Evolutionary conservation across 768 basidiomycete species (phyloP).

Genomic region (Lepiota brunneoincarnata): DNA sequence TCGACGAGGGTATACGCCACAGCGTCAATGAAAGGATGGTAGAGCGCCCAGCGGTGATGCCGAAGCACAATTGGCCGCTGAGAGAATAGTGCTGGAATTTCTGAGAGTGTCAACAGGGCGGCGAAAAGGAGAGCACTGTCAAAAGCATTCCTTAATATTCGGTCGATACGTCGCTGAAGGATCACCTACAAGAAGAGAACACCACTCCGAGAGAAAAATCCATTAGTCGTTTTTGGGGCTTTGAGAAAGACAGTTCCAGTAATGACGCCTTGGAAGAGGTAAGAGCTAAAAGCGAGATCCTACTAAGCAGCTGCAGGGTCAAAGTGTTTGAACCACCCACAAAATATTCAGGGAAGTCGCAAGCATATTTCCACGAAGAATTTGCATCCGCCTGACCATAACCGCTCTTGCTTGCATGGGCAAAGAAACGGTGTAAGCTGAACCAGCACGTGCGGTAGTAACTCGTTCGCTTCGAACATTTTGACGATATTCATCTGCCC

Average conservation of each 20-base stretch:
- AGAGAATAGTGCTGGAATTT: constrained; percentile 56
- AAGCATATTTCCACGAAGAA: constrained; percentile 37
- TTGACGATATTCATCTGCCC: constrained; percentile 38
- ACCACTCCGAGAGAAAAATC: constrained; percentile 79
- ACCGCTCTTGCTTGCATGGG: constrained; percentile 42
- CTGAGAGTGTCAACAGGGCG: constrained; percentile 58
- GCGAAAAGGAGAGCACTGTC: constrained; percentile 55
- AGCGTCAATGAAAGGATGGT: constrained; percentile 36
- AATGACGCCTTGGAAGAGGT: constrained; percentile 46
- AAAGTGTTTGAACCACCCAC: constrained; percentile 14
- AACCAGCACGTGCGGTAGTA: constrained; percentile 24
- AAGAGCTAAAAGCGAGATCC: constrained; percentile 34
- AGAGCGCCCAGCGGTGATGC: constrained; percentile 61
- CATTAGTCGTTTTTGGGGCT: constrained; percentile 51
- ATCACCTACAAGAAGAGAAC: constrained; percentile 67
- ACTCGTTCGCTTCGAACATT: constrained; percentile 54
- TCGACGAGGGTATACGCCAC: constrained; percentile 61
- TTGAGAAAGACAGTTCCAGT: constrained; percentile 67
- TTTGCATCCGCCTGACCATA: constrained; percentile 42
- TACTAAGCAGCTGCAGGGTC: neutral
- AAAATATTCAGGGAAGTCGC: constrained; percentile 32
- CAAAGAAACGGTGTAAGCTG: constrained; percentile 40
- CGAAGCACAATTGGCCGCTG: constrained; percentile 61
- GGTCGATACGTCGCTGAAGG: neutral
- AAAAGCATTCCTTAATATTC: neutral